Evolutionary conservation across 257 asterid genomes (phyloP).

Genomic region (Orobanche coerulescens): DNA sequence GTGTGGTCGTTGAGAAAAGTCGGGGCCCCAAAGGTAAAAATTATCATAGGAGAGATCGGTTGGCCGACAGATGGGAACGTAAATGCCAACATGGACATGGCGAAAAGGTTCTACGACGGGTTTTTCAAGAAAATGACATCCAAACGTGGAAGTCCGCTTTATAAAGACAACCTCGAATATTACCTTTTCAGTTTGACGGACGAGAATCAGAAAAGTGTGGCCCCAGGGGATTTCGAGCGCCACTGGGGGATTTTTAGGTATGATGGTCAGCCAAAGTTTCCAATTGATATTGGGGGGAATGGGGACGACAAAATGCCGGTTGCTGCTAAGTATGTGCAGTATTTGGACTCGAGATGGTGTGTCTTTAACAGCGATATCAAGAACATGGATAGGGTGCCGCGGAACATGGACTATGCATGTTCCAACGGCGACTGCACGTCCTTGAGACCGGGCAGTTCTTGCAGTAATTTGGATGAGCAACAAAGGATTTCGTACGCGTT

Average conservation of each 20-base stretch:
- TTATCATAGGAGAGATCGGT: constrained; percentile 59
- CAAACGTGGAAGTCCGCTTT: constrained; percentile 51
- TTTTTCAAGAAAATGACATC: constrained; percentile 38
- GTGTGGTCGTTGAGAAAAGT: constrained; percentile 39
- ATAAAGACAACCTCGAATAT: constrained; percentile 37
- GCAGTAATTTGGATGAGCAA: constrained; percentile 15
- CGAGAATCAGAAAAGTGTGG: constrained; percentile 43
- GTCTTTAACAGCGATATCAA: constrained; percentile 20
- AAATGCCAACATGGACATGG: constrained; percentile 28
- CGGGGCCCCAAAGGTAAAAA: constrained; percentile 24
- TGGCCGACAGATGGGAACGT: constrained; percentile 76
- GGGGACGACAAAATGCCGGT: constrained; percentile 30
- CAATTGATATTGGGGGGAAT: constrained; percentile 41
- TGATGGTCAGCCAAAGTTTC: constrained; percentile 63
- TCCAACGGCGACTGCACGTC: constrained; percentile 39
- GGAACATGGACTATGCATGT: constrained; percentile 33
- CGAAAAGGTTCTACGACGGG: constrained; percentile 51
- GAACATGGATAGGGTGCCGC: neutral
- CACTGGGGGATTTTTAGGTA: constrained; percentile 65
- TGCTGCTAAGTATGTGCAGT: constrained; percentile 40
- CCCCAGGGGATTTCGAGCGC: constrained; percentile 52
- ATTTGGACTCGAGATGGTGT: constrained; percentile 55
- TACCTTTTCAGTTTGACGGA: constrained; percentile 57
- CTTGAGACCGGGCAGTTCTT: constrained; percentile 16
- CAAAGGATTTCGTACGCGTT: constrained; percentile 38